Evolutionary conservation across 2,329 filamentous ascomycete species (phyloP), one percentile per base, ranked within the genome.

Genomic region (Penicillium frequentans): DNA sequence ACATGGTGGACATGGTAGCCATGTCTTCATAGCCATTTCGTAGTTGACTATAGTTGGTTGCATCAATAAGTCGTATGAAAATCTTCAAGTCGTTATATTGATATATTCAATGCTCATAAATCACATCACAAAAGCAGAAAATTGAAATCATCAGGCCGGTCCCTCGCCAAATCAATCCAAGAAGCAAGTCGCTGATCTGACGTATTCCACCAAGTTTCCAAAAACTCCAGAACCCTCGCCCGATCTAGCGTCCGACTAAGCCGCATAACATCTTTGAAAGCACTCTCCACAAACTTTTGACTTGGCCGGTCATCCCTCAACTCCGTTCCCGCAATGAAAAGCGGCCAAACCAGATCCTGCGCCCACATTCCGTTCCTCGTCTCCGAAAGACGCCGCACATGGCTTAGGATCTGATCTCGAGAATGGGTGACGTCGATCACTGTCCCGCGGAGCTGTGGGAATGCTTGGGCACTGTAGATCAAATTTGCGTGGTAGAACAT

Each of bases 131-230:
- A 29, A 44, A 53, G 43, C 50, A 53, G 19, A 47, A 53, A 53
- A 47, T 53, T 53, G 26, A 53, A 53, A 47, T 53, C 50, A 27
- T 35, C 3, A 23, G 50, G 50, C 27, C 50, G 27, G 24, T 53
- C 50, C 29, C 50, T 53, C n/a, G 50, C 50, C 50, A 53, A 53
- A 27, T 45, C 10, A 47, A 53, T 53, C 50, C 50, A 53, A 24
- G 50, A 39, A 24, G n/a, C 14, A 9, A 46, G 13, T n/a, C 29
- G 3, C 21, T 43, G 23, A 31, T 45, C 50, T 14, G 24, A 16
- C 3, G n/a, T 27, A 53, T 24, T 37, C 50, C 50, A 53, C 50
- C 50, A 53, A 19, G 42, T 46, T 42, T 45, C 50, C 50, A 53
- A 27, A 27, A 53, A 53, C 19, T 14, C 42, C 3, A 53, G 11